Percentiles rank a stretch among this genome's conserved stretches.
Conservation (phyloP, 1,284 basidiomycete genomes). For the Malassezia furfur region DNA sequence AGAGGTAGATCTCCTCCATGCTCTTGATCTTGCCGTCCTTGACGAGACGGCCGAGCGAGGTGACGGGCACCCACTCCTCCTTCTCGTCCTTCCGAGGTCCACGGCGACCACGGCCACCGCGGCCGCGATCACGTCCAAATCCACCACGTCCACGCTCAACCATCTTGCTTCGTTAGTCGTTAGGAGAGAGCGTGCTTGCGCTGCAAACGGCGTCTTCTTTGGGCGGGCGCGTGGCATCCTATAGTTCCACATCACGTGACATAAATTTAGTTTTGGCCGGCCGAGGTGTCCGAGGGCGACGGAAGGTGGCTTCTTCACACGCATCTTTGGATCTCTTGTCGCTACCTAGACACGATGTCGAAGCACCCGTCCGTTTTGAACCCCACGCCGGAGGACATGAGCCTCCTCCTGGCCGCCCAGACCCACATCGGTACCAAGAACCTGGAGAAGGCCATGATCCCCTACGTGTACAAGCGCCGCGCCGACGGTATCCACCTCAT, state of each 20-base stretch:
- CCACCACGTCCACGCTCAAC: constrained; percentile 55
- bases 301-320: constrained; percentile 14
- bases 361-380: constrained; percentile 87
- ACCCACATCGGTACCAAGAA: constrained; percentile 82
- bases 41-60: constrained; percentile 96
- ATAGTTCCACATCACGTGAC: constrained; percentile 13
- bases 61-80: constrained; percentile 84
- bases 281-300: neutral
- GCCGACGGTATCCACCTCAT: constrained; percentile 90
- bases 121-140: constrained; percentile 53
- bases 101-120: constrained; percentile 77
- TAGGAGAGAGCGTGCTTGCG: neutral
- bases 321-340: constrained; percentile 12
- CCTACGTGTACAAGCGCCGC: constrained; percentile 95
- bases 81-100: constrained; percentile 98
- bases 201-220: neutral
- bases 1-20: constrained; percentile 99
- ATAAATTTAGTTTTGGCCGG: constrained; percentile 4
- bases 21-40: constrained; percentile 99
- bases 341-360: constrained; percentile 20
- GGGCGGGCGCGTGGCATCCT: neutral
- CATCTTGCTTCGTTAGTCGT: constrained; percentile 33
- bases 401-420: constrained; percentile 86
- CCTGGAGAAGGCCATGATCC: constrained; percentile 95
- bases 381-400: constrained; percentile 94